These are phyloP conservation scores for Alternaria solani DNA, from an alignment of 2,329 filamentous ascomycete species.

Conservation along the genomic window DNA sequence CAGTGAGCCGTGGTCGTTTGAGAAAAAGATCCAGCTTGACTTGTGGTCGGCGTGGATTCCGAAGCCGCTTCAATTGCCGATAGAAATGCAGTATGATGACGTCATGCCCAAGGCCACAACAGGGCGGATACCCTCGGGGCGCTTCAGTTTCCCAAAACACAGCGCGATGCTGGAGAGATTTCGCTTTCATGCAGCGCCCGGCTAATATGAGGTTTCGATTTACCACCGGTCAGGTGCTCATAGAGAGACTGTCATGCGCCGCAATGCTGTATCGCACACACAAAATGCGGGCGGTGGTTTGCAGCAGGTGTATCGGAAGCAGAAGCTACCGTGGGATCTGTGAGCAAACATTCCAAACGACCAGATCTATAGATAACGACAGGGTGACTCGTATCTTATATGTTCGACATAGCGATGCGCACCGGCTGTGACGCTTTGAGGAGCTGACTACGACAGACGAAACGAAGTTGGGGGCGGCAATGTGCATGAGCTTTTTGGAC, in stretches of 20 bases:
- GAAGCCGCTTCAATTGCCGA: conserved; percentile 1
- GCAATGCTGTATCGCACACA: background rate
- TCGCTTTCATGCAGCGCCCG: background rate
- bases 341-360: no score
- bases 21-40: background rate
- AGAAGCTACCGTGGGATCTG: no score
- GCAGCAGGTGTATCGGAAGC: no score
- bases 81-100: background rate
- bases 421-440: no score
- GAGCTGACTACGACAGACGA: no score
- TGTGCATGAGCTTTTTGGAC: no score
- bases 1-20: background rate
- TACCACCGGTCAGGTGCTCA: background rate
- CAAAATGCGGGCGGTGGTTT: no score
- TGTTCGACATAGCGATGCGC: no score
- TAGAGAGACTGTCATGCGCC: background rate
- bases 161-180: background rate
- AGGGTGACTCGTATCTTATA: no score
- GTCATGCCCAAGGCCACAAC: background rate
- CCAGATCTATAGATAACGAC: no score
- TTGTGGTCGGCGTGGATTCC: background rate
- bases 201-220: background rate
- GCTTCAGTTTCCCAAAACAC: background rate
- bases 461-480: no score
- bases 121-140: background rate